Conservation (phyloP, 177 flowering plant genomes). For the Vitis hybrid region DNA sequence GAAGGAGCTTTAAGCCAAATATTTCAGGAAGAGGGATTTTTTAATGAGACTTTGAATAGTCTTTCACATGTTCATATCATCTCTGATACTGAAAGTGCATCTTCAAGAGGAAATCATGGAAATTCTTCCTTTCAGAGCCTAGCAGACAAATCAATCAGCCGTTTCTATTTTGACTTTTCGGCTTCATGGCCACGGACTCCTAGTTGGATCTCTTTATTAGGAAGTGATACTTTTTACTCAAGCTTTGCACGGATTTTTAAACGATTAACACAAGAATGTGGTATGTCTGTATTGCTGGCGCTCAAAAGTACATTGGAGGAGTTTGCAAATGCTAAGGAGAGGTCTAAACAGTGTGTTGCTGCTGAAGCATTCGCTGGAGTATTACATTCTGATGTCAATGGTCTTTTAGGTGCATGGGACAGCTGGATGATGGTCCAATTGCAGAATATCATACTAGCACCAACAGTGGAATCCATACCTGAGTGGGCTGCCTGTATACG, state of each 20-base stretch:
- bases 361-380: conserved; percentile 96
- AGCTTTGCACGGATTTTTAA: conserved; percentile 93
- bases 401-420: conserved; percentile 83
- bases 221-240: conserved; percentile 79
- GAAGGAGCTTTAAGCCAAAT: conserved; percentile 72
- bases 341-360: conserved; percentile 98
- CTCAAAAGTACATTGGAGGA: conserved; percentile 67
- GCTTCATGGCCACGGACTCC: conserved; percentile 99
- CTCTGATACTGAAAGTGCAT: conserved; percentile 61
- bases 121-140: conserved; percentile 67
- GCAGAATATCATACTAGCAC: conserved; percentile 66
- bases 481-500: conserved; percentile 99
- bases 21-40: conserved; percentile 84
- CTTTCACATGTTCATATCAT: conserved; percentile 92
- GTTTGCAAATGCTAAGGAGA: conserved; percentile 79
- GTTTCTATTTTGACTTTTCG: conserved; percentile 91
- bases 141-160: conserved; percentile 92
- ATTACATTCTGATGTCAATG: conserved; percentile 86
- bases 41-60: conserved; percentile 70
- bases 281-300: conserved; percentile 68
- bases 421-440: conserved; percentile 72
- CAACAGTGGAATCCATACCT: conserved; percentile 88
- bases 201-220: conserved; percentile 88
- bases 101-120: conserved; percentile 77
- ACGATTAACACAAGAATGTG: conserved; percentile 92